Evolutionary conservation across 2,329 filamentous ascomycete species (phyloP).

Genomic region (Neofusicoccum parvum): DNA sequence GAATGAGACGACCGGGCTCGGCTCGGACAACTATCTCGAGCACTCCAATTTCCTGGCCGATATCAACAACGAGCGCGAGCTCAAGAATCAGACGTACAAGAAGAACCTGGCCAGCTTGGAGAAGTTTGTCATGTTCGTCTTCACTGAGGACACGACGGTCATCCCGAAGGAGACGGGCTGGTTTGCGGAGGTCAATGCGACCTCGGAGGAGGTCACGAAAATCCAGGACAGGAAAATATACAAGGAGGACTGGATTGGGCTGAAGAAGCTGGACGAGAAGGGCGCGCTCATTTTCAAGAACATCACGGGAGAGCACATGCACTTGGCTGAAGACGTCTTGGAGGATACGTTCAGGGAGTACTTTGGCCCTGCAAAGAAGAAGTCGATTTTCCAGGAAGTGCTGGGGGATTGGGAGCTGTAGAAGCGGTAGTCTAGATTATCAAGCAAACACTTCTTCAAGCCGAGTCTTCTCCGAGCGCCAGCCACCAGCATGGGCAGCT

Average conservation of each 20-base stretch:
- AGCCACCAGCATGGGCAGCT: no score
- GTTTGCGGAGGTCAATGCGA: slow-evolving; percentile 84
- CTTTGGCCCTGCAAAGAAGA: slow-evolving; percentile 53
- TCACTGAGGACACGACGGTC: slow-evolving; percentile 81
- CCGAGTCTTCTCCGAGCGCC: no score
- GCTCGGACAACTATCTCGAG: slow-evolving; percentile 68
- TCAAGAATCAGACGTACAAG: slow-evolving; percentile 76
- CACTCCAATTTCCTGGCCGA: slow-evolving; percentile 88
- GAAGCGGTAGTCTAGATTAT: no score
- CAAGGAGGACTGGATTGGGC: slow-evolving; percentile 88
- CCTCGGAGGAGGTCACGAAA: slow-evolving; percentile 61
- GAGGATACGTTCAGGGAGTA: slow-evolving; percentile 66
- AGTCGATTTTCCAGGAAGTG: slow-evolving; percentile 6
- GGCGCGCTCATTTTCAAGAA: slow-evolving; percentile 76
- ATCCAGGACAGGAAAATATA: slow-evolving; percentile 75
- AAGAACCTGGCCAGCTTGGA: slow-evolving; percentile 69
- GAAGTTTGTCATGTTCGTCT: slow-evolving; percentile 86
- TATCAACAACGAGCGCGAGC: slow-evolving; percentile 85
- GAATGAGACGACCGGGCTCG: slow-evolving; percentile 57
- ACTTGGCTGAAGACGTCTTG: slow-evolving; percentile 67
- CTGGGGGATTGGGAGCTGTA: slow-evolving; percentile 20
- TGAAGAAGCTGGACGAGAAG: slow-evolving; percentile 76
- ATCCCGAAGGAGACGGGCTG: slow-evolving; percentile 88
- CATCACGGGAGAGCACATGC: slow-evolving; percentile 81
- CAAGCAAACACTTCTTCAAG: no score